A percentile compares a stretch with the other conserved stretches of the same genome.
Conservation (phyloP, 257 asterid genomes). For the Penstemon eatonii region DNA sequence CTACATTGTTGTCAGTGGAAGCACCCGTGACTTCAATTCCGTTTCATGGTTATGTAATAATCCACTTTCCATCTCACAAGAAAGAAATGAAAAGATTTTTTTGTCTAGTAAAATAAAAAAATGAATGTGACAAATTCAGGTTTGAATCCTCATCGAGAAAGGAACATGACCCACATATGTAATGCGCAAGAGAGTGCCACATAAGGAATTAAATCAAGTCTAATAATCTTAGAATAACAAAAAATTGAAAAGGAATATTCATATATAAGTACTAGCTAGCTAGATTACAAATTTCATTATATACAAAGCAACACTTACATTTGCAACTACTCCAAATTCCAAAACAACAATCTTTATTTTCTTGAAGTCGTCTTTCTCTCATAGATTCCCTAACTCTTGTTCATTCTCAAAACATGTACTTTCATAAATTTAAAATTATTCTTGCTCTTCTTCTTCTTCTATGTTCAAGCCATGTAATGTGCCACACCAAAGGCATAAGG, state of each 20-base stretch:
- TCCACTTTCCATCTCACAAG: constrained; percentile 1
- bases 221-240: too few species aligned
- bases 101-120: too few species aligned
- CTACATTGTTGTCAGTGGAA: constrained; percentile 37
- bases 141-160: too few species aligned
- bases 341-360: not conserved
- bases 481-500: constrained; percentile 58
- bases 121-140: too few species aligned
- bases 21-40: constrained; percentile 51
- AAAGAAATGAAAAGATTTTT: not conserved
- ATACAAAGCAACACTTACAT: not conserved
- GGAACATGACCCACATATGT: too few species aligned
- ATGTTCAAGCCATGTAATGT: constrained; percentile 22
- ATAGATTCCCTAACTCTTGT: too few species aligned
- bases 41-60: constrained; percentile 27
- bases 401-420: constrained; percentile 29
- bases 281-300: too few species aligned
- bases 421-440: constrained; percentile 18
- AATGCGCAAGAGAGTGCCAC: too few species aligned
- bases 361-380: too few species aligned
- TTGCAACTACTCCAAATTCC: constrained; percentile 9
- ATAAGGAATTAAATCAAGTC: too few species aligned
- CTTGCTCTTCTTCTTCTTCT: constrained; percentile 31
- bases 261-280: too few species aligned
- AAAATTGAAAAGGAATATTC: too few species aligned